phyloP scores from a whole-genome alignment of 2,329 filamentous ascomycete species.

The Aspergillus fumigatus region DNA sequence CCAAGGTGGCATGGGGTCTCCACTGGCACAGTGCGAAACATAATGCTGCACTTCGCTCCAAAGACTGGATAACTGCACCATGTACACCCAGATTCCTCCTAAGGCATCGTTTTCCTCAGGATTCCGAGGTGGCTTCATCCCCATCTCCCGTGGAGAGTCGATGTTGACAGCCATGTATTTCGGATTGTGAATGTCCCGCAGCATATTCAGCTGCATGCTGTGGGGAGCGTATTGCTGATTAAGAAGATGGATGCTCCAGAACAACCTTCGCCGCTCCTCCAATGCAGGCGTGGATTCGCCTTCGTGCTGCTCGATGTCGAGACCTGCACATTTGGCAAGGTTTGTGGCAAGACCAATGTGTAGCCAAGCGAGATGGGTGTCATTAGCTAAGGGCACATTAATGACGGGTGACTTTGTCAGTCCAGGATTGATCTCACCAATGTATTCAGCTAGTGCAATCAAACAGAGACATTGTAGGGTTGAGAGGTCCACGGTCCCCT shows the following conservation, averaged over 20 bases:
- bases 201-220: background rate
- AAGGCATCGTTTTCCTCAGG: background rate
- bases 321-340: background rate
- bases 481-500: background rate
- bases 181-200: background rate
- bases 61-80: background rate
- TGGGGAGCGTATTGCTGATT: background rate
- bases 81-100: background rate
- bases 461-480: background rate
- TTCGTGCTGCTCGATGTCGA: background rate
- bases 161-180: background rate
- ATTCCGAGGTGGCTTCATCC: background rate
- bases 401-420: too few species aligned
- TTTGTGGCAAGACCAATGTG: background rate
- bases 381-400: background rate
- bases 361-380: background rate
- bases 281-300: background rate
- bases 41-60: background rate
- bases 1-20: background rate
- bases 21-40: background rate
- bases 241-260: background rate
- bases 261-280: background rate
- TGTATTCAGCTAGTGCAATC: background rate
- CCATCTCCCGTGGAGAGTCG: background rate
- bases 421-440: background rate